A percentile compares a stretch with the other conserved stretches of the same genome.
phyloP scores from a whole-genome alignment of 192 early-diverging fungal genomes.

The Linnemannia hyalina region DNA sequence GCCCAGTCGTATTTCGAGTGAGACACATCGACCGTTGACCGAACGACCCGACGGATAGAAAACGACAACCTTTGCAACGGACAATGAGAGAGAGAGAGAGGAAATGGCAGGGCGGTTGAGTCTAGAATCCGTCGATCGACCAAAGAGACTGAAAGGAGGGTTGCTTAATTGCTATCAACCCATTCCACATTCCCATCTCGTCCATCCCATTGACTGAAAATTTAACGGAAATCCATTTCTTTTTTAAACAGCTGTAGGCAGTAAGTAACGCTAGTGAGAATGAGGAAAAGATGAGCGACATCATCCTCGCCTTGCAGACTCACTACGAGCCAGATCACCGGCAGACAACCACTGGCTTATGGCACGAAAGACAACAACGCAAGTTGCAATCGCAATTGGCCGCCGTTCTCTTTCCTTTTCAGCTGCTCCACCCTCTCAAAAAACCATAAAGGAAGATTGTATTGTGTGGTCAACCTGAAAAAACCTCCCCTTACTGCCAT shows the following conservation, averaged over 20 bases:
- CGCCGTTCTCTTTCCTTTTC: not conserved
- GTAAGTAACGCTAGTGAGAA: not conserved
- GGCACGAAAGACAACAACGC: too few relatives aligned
- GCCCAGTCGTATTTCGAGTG: constrained; percentile 26
- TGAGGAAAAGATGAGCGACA: not conserved
- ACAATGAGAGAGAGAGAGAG: not conserved
- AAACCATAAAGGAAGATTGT: not conserved
- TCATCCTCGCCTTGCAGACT: not conserved
- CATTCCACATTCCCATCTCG: constrained; percentile 23
- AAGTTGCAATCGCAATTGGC: constrained; percentile 2
- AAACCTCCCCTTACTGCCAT: too few relatives aligned
- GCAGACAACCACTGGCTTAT: not conserved
- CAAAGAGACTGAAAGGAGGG: not conserved
- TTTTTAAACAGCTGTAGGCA: not conserved
- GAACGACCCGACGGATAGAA: not conserved
- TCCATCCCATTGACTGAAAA: not conserved
- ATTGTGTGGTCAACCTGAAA: too few relatives aligned
- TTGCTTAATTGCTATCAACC: not conserved
- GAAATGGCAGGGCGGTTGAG: constrained; percentile 11
- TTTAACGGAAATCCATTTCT: not conserved
- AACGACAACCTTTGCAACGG: not conserved
- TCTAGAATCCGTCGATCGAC: constrained; percentile 24
- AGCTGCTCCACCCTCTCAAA: not conserved
- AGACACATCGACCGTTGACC: not conserved
- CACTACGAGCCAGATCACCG: not conserved